phyloP scores from a whole-genome alignment of 2,329 filamentous ascomycete species.

The Saccharata proteae region DNA sequence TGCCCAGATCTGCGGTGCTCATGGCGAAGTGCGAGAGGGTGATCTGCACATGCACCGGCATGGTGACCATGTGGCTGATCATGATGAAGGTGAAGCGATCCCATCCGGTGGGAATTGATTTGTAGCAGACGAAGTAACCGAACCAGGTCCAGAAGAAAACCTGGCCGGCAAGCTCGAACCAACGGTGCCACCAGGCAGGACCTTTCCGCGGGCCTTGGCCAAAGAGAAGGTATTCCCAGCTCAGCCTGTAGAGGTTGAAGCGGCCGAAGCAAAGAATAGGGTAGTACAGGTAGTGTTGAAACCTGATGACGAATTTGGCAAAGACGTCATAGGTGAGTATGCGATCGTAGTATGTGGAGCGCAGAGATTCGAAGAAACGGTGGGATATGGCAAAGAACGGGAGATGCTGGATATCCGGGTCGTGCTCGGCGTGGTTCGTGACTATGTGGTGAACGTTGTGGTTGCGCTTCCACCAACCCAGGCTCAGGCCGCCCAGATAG shows the following conservation, averaged over 20 bases:
- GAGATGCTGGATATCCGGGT: slow-evolving; percentile 77
- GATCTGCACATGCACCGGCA: slow-evolving; percentile 60
- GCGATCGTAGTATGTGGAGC: slow-evolving; percentile 54
- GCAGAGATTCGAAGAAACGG: slow-evolving; percentile 51
- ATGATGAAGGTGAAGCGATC: slow-evolving; percentile 50
- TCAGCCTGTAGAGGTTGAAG: slow-evolving; percentile 60
- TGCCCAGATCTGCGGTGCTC: slow-evolving; percentile 53
- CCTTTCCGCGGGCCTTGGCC: slow-evolving; percentile 43
- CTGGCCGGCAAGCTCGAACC: slow-evolving; percentile 52
- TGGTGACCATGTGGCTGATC: slow-evolving; percentile 52
- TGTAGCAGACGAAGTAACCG: slow-evolving; percentile 53
- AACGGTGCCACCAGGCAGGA: slow-evolving; percentile 56
- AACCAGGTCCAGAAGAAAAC: slow-evolving; percentile 55
- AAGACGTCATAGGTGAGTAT: slow-evolving; percentile 50
- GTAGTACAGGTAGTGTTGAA: slow-evolving; percentile 58
- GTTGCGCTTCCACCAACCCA: slow-evolving; percentile 95
- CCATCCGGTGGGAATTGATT: slow-evolving; percentile 44
- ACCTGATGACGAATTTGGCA: slow-evolving; percentile 47
- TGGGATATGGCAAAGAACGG: slow-evolving; percentile 58
- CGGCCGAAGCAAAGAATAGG: slow-evolving; percentile 54
- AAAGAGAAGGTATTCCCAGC: slow-evolving; percentile 52
- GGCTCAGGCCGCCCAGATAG: slow-evolving; percentile 75
- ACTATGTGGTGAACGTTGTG: slow-evolving; percentile 97
- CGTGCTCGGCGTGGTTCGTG: slow-evolving; percentile 89
- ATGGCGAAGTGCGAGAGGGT: slow-evolving; percentile 63